Conservation (phyloP, 2,329 filamentous ascomycete species). For the Cryoendolithus antarcticus region DNA sequence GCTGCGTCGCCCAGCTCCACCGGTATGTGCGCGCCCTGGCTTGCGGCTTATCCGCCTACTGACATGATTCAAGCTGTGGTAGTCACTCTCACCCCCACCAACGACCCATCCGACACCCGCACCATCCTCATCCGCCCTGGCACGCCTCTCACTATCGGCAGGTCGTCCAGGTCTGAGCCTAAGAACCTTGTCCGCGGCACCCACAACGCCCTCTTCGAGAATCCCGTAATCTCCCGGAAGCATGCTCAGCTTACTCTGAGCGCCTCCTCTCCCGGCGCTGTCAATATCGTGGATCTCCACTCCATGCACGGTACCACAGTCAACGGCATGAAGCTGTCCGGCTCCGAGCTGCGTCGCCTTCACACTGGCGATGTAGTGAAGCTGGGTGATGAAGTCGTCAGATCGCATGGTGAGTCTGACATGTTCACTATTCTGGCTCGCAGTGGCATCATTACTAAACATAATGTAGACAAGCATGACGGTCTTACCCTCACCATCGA, state of each 20-base stretch:
- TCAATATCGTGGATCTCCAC: conserved; percentile 17
- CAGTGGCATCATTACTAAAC: background rate
- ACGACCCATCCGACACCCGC: conserved; percentile 10
- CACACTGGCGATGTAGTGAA: conserved; percentile 18
- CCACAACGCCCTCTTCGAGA: conserved; percentile 25
- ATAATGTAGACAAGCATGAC: conserved; percentile 14
- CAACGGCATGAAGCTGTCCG: conserved; percentile 18
- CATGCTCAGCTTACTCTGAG: conserved; percentile 20
- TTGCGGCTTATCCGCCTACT: no score
- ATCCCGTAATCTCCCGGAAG: conserved; percentile 23
- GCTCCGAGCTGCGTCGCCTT: conserved; percentile 9
- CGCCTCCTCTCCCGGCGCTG: conserved; percentile 1
- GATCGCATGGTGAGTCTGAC: conserved; percentile 14
- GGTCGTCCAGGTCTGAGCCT: conserved; percentile 28
- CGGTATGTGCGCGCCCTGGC: no score
- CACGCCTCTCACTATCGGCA: conserved; percentile 26
- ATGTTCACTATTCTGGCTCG: no score
- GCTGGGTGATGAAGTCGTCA: conserved; percentile 18
- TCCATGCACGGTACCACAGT: conserved; percentile 25
- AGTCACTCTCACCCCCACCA: conserved; percentile 10
- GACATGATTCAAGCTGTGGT: no score
- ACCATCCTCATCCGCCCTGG: conserved; percentile 3
- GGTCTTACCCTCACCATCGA: conserved; percentile 15
- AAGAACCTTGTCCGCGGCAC: conserved; percentile 19
- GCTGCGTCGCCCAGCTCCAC: no score